Evolutionary conservation across 2,329 filamentous ascomycete genomes (phyloP), one percentile per base, ranked within the genome.

Genomic region (Claviceps maximensis): DNA sequence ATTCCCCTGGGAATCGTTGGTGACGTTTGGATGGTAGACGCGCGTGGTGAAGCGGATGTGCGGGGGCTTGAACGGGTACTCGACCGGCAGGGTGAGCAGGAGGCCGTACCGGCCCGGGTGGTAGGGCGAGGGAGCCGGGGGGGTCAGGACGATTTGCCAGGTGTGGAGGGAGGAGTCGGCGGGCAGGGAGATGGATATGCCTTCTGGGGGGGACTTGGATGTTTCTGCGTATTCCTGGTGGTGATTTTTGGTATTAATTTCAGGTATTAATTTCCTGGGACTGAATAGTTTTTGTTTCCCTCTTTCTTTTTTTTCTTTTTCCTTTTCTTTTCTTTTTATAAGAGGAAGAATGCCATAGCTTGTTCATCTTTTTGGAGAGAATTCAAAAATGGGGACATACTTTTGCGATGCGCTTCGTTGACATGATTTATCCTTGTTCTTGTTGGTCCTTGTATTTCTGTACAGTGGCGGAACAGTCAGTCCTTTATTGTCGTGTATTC

Each of bases 1-100:
- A 70, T 78, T 84, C 57, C 90, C 90, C 59, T 82, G 80, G 64
- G 80, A 78, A 69, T 95, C 89, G 76, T 95, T 93, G 64, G 85
- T 89, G 55, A 96, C 80, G 71, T 96, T 96, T 46, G 90, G 89
- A 73, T 96, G 90, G 78, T 95, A 96, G 75, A 95, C 87, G 71
- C 90, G 91, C 50, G 89, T 95, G 59, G 75, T 73, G 77, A 95
- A 95, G 64, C 78, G 82, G 60, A 95, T 77, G 55, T 78, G 74
- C 17, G 89, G 89, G 23, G 89, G 82, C 71, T 93, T 93, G 82
- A 95, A 95, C 38, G 89, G 89, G 74, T 95, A 95, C 63, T 89
- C 84, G 60, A 74, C 71, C 15, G 89, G 89, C 12, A 96, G 81
- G 42, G 70, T 76, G 60, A 95, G 75, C 57, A 83, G 71, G 56